Evolutionary conservation across 371 early-diverging fungal genomes (phyloP).

Genomic region (Rhizopus delemar): DNA sequence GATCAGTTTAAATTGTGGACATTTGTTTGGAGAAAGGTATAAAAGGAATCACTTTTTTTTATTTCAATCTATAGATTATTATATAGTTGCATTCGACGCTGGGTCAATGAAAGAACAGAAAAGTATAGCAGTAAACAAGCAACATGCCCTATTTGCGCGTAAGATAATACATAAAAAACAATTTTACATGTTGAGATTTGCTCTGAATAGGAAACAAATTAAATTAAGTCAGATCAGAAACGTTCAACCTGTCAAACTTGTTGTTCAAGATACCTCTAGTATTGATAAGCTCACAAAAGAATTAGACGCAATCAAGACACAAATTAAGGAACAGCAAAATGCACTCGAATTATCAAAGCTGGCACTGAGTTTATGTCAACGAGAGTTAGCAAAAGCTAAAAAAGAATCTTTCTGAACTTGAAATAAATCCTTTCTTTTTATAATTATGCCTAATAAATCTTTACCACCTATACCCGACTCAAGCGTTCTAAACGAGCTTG

Average conservation of each 20-base stretch:
- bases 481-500: slow-evolving; percentile 30
- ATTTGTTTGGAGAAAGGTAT: slow-evolving; percentile 28
- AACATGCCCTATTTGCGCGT: slow-evolving; percentile 26
- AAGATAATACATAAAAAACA: background rate
- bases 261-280: slow-evolving; percentile 16
- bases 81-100: slow-evolving; percentile 21
- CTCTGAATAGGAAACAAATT: slow-evolving; percentile 8
- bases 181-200: background rate
- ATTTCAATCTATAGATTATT: background rate
- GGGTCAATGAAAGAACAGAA: slow-evolving; percentile 8
- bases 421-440: background rate
- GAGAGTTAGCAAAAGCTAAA: slow-evolving; percentile 13
- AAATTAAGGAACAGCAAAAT: slow-evolving; percentile 6
- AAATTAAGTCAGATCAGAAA: slow-evolving; percentile 9
- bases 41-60: background rate
- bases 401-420: background rate
- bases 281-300: slow-evolving; percentile 8
- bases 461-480: slow-evolving; percentile 22
- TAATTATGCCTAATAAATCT: slow-evolving; percentile 7
- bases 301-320: slow-evolving; percentile 4
- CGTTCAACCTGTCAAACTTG: slow-evolving; percentile 7
- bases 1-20: slow-evolving; percentile 27
- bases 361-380: slow-evolving; percentile 8
- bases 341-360: slow-evolving; percentile 8
- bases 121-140: slow-evolving; percentile 4